Base-by-base conservation (phyloP, 192 early-diverging fungal genomes). In the Backusella liffmaniae region DNA sequence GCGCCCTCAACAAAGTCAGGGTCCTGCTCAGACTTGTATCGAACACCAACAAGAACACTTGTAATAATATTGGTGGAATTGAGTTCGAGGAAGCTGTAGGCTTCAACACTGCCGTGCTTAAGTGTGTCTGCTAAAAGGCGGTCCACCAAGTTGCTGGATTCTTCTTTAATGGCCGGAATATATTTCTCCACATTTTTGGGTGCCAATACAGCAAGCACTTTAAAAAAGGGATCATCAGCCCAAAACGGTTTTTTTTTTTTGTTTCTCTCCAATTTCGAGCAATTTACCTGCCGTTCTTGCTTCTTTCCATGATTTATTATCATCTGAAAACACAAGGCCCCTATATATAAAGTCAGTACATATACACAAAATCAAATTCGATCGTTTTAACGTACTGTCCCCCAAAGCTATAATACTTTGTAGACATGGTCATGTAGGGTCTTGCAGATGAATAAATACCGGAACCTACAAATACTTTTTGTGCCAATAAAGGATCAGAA, bases 401-500 rank as follows among this genome's bases (percentile, higher is more conserved):
- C 0, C 36, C 53, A 3, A 26, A 16, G 30, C 3, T 13, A 29
- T 62, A 30, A 39, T 62, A 12, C 4, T 62, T 37, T 13, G 56
- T 34, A 23, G 34, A 35, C 26, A 59, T 65, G 23, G 23, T 65
- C 6, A 10, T 7, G 6, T 73, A 23, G 10, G 49, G 53, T 62
- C 72, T 35, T 23, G 34, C 5, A 1, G 72, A 62, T 0, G 72
- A 23, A 16, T 73, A 21, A 10, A 39, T 36, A 13, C 72, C 72
- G 15, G 34, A 62, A 7, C 18, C 35, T 7, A 73, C 72, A 73
- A 73, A 62, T 18, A 73, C 21, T 23, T 73, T 65, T 39, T 73
- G 72, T 7, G 72, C 72, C 7, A 73, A 16, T 0, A 41, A 1
- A 1, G 72, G 53, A 42, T 73, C 72, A 42, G 18, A 26, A 15